These are phyloP conservation scores for Aspergillus latus DNA, from an alignment of 2,329 filamentous ascomycete genomes.

Conservation along the genomic window DNA sequence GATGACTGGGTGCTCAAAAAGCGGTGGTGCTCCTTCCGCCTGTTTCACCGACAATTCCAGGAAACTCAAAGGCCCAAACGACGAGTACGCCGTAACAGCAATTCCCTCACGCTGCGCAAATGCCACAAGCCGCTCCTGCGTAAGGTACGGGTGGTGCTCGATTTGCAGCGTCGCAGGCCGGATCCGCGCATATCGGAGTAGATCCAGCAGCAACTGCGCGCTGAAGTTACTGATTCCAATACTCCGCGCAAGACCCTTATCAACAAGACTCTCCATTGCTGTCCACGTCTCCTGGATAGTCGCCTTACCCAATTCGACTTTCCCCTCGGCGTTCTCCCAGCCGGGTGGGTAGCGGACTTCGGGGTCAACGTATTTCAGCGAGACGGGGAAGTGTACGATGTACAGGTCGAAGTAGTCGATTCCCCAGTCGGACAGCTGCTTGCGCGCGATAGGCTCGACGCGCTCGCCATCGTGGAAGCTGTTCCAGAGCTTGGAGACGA, in stretches of 20 bases:
- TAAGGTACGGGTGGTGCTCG: slow-evolving; percentile 87
- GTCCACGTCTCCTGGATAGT: slow-evolving; percentile 79
- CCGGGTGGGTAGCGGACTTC: slow-evolving; percentile 75
- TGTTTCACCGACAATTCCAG: slow-evolving; percentile 72
- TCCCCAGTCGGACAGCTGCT: slow-evolving; percentile 78
- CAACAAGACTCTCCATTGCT: slow-evolving; percentile 74
- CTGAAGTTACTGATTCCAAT: slow-evolving; percentile 87
- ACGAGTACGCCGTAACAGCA: slow-evolving; percentile 77
- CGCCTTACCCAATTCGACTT: slow-evolving; percentile 65
- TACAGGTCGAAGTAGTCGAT: slow-evolving; percentile 89
- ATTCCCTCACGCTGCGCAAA: slow-evolving; percentile 70
- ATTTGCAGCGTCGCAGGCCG: slow-evolving; percentile 77
- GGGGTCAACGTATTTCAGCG: slow-evolving; percentile 82
- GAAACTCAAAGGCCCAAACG: slow-evolving; percentile 78
- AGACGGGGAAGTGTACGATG: slow-evolving; percentile 85
- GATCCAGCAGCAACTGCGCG: slow-evolving; percentile 72
- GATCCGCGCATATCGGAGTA: slow-evolving; percentile 74
- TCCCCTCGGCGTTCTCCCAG: slow-evolving; percentile 66
- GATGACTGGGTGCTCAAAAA: slow-evolving; percentile 70
- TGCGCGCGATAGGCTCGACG: slow-evolving; percentile 72
- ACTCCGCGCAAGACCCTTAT: slow-evolving; percentile 65
- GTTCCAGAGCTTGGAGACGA: slow-evolving; percentile 93
- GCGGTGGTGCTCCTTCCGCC: slow-evolving; percentile 63
- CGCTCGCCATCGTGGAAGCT: slow-evolving; percentile 79
- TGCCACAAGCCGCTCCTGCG: slow-evolving; percentile 69